Conservation (phyloP, 768 basidiomycete species). For the Rhizopogon rudus region DNA sequence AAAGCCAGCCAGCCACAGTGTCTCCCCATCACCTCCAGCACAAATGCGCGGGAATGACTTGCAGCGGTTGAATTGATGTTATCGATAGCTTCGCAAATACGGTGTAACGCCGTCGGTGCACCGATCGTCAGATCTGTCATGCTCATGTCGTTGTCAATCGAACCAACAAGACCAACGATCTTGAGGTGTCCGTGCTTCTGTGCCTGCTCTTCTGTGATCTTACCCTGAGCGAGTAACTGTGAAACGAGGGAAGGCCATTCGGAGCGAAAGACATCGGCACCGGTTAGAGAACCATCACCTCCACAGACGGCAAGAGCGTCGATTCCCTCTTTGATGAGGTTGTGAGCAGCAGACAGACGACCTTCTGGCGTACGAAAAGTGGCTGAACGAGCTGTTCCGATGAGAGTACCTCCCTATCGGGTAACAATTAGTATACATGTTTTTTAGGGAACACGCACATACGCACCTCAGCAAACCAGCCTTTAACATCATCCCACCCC, state of each 20-base stretch:
- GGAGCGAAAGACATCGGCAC: slow-evolving; percentile 87
- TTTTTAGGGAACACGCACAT: neutral
- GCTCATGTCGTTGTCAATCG: slow-evolving; percentile 99
- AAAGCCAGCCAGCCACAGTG: slow-evolving; percentile 99
- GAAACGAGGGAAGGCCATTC: slow-evolving; percentile 91
- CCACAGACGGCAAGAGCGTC: slow-evolving; percentile 97
- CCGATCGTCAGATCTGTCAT: slow-evolving; percentile 98
- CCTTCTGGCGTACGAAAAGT: slow-evolving; percentile 86
- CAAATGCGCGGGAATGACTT: slow-evolving; percentile 96
- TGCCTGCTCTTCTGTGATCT: slow-evolving; percentile 72
- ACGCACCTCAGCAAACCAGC: slow-evolving; percentile 86
- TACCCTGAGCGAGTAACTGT: slow-evolving; percentile 62
- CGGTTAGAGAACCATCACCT: slow-evolving; percentile 95
- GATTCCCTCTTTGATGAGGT: slow-evolving; percentile 94
- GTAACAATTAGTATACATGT: neutral
- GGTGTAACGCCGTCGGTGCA: slow-evolving; percentile 89
- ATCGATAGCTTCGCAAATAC: slow-evolving; percentile 97
- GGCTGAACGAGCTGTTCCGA: slow-evolving; percentile 87
- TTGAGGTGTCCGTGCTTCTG: slow-evolving; percentile 76
- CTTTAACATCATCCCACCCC: slow-evolving; percentile 97
- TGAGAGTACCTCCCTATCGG: slow-evolving; percentile 83
- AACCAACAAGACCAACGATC: slow-evolving; percentile 98
- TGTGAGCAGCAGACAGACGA: slow-evolving; percentile 81
- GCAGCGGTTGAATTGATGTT: slow-evolving; percentile 96
- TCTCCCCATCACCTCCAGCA: slow-evolving; percentile 98